Evolutionary conservation across 352 stramenopile species (phyloP).

Genomic region (Phytophthora fragariaefolia): DNA sequence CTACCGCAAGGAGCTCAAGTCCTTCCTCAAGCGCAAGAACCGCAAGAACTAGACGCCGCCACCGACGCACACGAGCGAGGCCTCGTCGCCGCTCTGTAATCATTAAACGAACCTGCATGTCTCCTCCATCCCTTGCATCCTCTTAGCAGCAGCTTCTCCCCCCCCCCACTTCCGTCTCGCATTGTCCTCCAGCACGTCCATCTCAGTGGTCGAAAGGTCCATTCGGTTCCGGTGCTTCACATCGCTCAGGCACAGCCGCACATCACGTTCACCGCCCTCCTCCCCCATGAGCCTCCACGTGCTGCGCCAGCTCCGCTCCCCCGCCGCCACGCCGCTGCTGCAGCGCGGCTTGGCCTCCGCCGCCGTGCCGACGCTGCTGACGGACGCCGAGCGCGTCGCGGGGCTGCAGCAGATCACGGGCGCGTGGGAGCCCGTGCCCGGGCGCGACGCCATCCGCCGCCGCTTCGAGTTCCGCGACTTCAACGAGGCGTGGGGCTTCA

Average conservation of each 20-base stretch:
- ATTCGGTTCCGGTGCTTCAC: slow-evolving; percentile 11
- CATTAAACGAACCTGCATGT: slow-evolving; percentile 36
- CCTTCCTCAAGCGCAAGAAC: slow-evolving; percentile 80
- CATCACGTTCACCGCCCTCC: slow-evolving; percentile 1
- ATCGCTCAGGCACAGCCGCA: background rate
- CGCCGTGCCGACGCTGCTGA: slow-evolving; percentile 55
- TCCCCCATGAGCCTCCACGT: slow-evolving; percentile 5
- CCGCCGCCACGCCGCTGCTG: slow-evolving; percentile 11
- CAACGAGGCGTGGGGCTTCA: slow-evolving; percentile 82
- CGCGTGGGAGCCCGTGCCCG: slow-evolving; percentile 57
- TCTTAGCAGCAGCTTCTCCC: too few relatives aligned
- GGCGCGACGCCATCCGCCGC: slow-evolving; percentile 84
- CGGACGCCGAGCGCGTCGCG: slow-evolving; percentile 45
- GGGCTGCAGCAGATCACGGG: slow-evolving; percentile 52
- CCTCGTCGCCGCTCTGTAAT: slow-evolving; percentile 2
- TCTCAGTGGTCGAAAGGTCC: slow-evolving; percentile 35
- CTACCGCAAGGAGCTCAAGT: slow-evolving; percentile 86
- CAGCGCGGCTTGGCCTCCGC: slow-evolving; percentile 29
- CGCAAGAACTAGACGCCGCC: slow-evolving; percentile 69
- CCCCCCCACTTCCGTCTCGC: too few relatives aligned
- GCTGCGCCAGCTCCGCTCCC: slow-evolving; percentile 14
- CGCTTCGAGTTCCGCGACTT: slow-evolving; percentile 90
- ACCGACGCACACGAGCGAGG: background rate
- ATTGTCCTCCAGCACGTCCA: too few relatives aligned
- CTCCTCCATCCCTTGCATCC: background rate